These are phyloP conservation scores for Fusarium chlamydosporum DNA, from an alignment of 2,329 filamentous ascomycete genomes.

Conservation along the genomic window DNA sequence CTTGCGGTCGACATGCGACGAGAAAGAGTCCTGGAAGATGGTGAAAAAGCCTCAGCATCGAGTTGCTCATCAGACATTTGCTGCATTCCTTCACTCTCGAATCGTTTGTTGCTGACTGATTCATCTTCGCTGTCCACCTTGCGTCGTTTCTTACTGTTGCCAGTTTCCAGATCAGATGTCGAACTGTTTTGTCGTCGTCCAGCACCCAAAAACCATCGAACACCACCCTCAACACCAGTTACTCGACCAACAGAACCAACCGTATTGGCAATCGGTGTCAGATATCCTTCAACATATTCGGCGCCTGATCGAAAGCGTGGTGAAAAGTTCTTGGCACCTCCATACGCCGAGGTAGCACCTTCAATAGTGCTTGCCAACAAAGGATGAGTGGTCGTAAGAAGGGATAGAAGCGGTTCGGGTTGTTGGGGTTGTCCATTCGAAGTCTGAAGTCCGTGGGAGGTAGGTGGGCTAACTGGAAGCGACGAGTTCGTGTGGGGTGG, in stretches of 20 bases:
- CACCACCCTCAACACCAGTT: conserved; percentile 88
- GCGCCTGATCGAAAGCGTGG: conserved; percentile 90
- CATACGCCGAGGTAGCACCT: conserved; percentile 86
- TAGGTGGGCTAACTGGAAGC: conserved; percentile 57
- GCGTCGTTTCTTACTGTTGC: conserved; percentile 68
- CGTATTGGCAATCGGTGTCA: conserved; percentile 88
- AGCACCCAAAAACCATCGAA: conserved; percentile 84
- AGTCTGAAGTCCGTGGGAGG: conserved; percentile 52
- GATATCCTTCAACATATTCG: conserved; percentile 89
- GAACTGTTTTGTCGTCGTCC: conserved; percentile 66
- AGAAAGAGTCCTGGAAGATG: conserved; percentile 52
- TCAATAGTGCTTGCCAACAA: conserved; percentile 88
- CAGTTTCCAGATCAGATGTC: conserved; percentile 63
- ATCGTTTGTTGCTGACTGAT: conserved; percentile 50
- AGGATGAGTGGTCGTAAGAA: conserved; percentile 90
- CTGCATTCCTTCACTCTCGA: conserved; percentile 51
- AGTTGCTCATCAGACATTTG: conserved; percentile 45
- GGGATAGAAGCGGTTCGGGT: conserved; percentile 84
- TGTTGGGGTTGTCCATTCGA: conserved; percentile 61
- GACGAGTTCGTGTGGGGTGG: conserved; percentile 64
- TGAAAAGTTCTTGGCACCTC: conserved; percentile 89
- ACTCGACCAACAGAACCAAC: conserved; percentile 86
- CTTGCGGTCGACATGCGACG: conserved; percentile 75
- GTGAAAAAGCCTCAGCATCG: conserved; percentile 48
- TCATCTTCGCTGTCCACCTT: conserved; percentile 64